Percentiles rank a stretch among this genome's conserved stretches.
Conservation (phyloP, 805 yeast species). For the Cyberlindnera petersonii region DNA sequence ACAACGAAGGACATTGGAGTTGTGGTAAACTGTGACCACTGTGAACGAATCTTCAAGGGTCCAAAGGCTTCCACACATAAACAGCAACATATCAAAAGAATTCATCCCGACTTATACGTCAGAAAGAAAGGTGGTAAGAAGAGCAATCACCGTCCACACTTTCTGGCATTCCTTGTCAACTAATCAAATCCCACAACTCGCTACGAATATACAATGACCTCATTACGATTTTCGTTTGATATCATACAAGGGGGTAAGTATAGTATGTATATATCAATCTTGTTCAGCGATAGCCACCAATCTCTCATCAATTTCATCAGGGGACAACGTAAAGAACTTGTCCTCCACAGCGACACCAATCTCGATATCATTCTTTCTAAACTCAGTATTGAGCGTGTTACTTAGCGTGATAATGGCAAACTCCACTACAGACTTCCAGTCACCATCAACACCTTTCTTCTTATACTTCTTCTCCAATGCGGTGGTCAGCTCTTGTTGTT, state of each 20-base stretch:
- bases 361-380: constrained; percentile 89
- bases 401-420: constrained; percentile 83
- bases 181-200: no score
- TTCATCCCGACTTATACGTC: constrained; percentile 42
- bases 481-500: constrained; percentile 92
- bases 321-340: constrained; percentile 67
- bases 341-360: constrained; percentile 78
- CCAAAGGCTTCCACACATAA: constrained; percentile 44
- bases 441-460: constrained; percentile 67
- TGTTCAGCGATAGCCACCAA: constrained; percentile 93
- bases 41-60: constrained; percentile 42
- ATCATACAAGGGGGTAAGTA: neutral
- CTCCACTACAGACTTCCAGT: constrained; percentile 87
- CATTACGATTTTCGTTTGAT: no score
- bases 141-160: no score
- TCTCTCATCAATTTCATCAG: constrained; percentile 93
- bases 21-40: constrained; percentile 37
- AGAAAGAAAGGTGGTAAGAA: constrained; percentile 43
- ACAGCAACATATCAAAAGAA: constrained; percentile 44
- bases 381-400: constrained; percentile 85
- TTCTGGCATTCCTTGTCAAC: no score
- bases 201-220: no score
- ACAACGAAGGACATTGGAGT: constrained; percentile 20
- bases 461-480: constrained; percentile 87
- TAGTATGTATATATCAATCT: constrained; percentile 46